Percentiles rank a stretch among this genome's conserved stretches.
phyloP scores from a whole-genome alignment of 2,329 filamentous ascomycete genomes.

The Monascus ruber region DNA sequence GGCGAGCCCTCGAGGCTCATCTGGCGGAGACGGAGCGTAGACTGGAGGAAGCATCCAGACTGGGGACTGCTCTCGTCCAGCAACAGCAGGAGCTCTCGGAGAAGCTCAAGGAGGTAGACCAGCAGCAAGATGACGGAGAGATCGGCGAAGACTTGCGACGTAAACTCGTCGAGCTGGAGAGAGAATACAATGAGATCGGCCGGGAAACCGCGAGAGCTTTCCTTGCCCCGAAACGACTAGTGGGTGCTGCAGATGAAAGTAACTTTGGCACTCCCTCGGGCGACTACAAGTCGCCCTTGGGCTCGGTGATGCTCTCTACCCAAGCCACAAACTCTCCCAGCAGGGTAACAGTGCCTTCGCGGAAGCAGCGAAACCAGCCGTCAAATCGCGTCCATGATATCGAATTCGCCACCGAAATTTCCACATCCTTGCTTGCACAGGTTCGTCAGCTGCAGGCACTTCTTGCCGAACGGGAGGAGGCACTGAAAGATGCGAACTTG shows the following conservation, averaged over 20 bases:
- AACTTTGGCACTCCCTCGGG: slow-evolving; percentile 33
- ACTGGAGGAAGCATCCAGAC: slow-evolving; percentile 78
- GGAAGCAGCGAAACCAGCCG: slow-evolving; percentile 83
- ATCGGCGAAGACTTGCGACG: slow-evolving; percentile 72
- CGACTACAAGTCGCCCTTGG: slow-evolving; percentile 52
- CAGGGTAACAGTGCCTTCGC: slow-evolving; percentile 75
- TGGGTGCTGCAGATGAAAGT: slow-evolving; percentile 55
- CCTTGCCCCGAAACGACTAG: slow-evolving; percentile 66
- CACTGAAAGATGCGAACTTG: slow-evolving; percentile 60
- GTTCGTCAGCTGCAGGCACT: slow-evolving; percentile 80
- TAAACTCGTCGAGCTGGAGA: slow-evolving; percentile 77
- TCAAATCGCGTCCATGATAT: slow-evolving; percentile 86
- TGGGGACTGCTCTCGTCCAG: slow-evolving; percentile 76
- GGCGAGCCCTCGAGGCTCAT: slow-evolving; percentile 79
- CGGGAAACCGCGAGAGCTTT: slow-evolving; percentile 82
- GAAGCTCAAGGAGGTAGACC: slow-evolving; percentile 72
- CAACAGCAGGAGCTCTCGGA: slow-evolving; percentile 77
- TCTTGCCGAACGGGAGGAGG: slow-evolving; percentile 77
- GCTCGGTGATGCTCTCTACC: slow-evolving; percentile 68
- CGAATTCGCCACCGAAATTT: slow-evolving; percentile 96
- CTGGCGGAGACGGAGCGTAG: slow-evolving; percentile 84
- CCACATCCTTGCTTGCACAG: slow-evolving; percentile 85
- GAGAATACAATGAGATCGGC: slow-evolving; percentile 89
- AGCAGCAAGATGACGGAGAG: slow-evolving; percentile 62
- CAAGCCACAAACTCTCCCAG: slow-evolving; percentile 77